Conservation (phyloP, 2,329 filamentous ascomycete species). For the Trichophyton rubrum region DNA sequence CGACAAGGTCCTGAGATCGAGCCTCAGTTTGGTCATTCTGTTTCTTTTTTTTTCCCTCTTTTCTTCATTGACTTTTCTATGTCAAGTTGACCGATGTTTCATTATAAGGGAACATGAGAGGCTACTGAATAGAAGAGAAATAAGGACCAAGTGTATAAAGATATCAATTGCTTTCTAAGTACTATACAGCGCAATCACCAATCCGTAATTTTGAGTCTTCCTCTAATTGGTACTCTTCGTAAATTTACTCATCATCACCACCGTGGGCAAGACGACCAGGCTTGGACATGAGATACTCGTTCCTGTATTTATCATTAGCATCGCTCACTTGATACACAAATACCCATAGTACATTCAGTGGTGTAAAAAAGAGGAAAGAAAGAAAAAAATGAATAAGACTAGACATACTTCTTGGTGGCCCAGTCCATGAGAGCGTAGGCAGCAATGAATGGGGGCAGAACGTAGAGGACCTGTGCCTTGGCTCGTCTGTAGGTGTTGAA, state of each 20-base stretch:
- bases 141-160: not conserved
- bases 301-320: conserved; percentile 22
- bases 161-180: conserved; percentile 29
- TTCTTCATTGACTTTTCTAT: no score
- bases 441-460: conserved; percentile 62
- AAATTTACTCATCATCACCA: conserved; percentile 21
- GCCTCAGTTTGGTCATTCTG: conserved; percentile 9
- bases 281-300: conserved; percentile 41
- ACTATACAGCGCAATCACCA: conserved; percentile 30
- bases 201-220: not conserved
- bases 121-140: not conserved
- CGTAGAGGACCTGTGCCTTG: conserved; percentile 77
- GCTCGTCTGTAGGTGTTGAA: conserved; percentile 93
- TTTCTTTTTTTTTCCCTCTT: not conserved
- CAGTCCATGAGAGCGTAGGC: conserved; percentile 80
- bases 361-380: no score
- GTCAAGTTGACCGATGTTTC: not conserved
- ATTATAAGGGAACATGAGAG: not conserved
- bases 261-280: conserved; percentile 30
- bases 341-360: no score
- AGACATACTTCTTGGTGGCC: conserved; percentile 71
- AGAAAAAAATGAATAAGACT: not conserved
- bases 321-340: no score
- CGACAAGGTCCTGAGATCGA: conserved; percentile 13
- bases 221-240: not conserved